Percentiles rank a stretch among this genome's conserved stretches.
These are phyloP conservation scores for Diutina mesorugosa DNA, from an alignment of 1,139 yeast species.

Conservation along the genomic window DNA sequence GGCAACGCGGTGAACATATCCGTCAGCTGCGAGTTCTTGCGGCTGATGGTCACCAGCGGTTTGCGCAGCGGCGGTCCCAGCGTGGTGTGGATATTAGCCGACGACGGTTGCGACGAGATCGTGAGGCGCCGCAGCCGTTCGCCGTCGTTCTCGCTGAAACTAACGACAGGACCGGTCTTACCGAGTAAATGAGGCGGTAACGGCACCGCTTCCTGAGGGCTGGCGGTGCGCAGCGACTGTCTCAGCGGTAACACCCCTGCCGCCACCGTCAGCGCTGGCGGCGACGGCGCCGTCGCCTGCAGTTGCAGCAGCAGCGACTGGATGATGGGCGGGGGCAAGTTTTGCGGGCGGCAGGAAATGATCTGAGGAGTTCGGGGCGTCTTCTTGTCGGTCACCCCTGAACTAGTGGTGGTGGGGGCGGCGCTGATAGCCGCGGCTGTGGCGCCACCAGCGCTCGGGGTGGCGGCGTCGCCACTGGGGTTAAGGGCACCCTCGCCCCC, in stretches of 20 bases:
- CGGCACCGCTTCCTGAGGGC: slow-evolving; percentile 1
- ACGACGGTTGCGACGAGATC: slow-evolving; percentile 30
- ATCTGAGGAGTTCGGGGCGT: not conserved
- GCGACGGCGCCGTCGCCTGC: not conserved
- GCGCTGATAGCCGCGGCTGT: not conserved
- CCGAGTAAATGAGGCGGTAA: not conserved
- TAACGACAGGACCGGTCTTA: slow-evolving; percentile 15
- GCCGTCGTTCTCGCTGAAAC: slow-evolving; percentile 27
- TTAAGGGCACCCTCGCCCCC: not conserved
- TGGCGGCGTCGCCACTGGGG: not conserved
- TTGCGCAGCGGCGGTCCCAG: not conserved
- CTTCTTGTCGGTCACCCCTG: not conserved
- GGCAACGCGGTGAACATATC: slow-evolving; percentile 3
- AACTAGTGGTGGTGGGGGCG: not conserved
- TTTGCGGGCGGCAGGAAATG: not conserved
- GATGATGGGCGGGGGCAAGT: slow-evolving; percentile 1
- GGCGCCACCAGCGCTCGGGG: not conserved
- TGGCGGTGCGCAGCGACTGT: not conserved
- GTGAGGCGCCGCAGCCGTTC: slow-evolving; percentile 32
- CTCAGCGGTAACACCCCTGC: not conserved
- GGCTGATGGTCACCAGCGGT: slow-evolving; percentile 3
- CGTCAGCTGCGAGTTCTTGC: slow-evolving; percentile 8
- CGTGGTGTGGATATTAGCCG: slow-evolving; percentile 9
- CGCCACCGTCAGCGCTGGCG: not conserved
- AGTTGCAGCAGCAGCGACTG: not conserved